These are phyloP conservation scores for Geotrichum europaeum DNA, from an alignment of 1,139 yeast genomes.

Conservation along the genomic window DNA sequence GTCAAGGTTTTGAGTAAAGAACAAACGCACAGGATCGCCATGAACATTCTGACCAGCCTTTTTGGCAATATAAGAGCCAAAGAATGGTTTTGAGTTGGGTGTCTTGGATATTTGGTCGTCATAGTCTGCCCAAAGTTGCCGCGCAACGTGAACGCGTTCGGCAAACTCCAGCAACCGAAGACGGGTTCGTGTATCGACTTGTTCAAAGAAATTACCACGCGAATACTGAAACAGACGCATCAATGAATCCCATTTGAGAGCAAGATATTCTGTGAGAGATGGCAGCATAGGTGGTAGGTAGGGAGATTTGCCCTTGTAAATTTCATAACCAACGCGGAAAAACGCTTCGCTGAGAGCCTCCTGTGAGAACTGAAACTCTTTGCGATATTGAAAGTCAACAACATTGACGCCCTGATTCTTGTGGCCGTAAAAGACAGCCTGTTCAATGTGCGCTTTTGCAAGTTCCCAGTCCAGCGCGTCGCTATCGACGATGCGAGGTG, in stretches of 20 bases:
- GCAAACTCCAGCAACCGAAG: constrained; percentile 42
- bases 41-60: constrained; percentile 10
- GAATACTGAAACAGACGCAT: constrained; percentile 45
- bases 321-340: constrained; percentile 46
- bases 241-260: constrained; percentile 38
- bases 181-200: constrained; percentile 34
- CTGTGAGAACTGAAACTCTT: constrained; percentile 32
- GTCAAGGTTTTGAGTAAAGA: constrained; percentile 26
- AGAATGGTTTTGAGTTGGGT: constrained; percentile 16
- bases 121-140: constrained; percentile 42
- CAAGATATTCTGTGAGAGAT: constrained; percentile 41
- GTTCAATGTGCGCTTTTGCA: constrained; percentile 69
- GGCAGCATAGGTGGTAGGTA: constrained; percentile 45
- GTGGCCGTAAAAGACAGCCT: constrained; percentile 61
- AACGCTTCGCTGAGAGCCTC: constrained; percentile 48
- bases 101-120: not conserved
- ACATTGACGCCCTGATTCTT: constrained; percentile 38
- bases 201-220: constrained; percentile 42
- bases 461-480: constrained; percentile 25
- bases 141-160: constrained; percentile 55
- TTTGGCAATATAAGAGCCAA: constrained; percentile 17
- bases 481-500: constrained; percentile 4
- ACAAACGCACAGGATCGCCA: constrained; percentile 25
- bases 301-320: constrained; percentile 44
- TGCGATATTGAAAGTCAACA: constrained; percentile 51